Conservation (phyloP, 352 stramenopile species). For the Phytophthora foliorum region DNA sequence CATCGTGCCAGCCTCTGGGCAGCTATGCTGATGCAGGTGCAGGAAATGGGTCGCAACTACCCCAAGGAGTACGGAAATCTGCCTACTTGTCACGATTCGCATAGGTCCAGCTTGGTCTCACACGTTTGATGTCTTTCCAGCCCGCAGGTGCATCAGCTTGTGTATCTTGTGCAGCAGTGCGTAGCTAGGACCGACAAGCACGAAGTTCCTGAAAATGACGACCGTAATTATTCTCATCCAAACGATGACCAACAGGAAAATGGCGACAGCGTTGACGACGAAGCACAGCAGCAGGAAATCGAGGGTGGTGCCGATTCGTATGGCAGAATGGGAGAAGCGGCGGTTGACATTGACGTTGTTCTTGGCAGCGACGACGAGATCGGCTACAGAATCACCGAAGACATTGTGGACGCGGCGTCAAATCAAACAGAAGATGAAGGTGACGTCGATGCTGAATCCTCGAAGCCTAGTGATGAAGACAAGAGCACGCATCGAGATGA, state of each 20-base stretch:
- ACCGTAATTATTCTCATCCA: conserved; percentile 10
- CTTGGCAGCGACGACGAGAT: conserved; percentile 24
- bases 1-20: conserved; percentile 34
- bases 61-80: conserved; percentile 39
- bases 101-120: conserved; percentile 3
- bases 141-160: conserved; percentile 51
- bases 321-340: conserved; percentile 30
- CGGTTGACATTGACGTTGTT: conserved; percentile 21
- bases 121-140: conserved; percentile 25
- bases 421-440: conserved; percentile 66
- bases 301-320: conserved; percentile 28
- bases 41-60: conserved; percentile 41
- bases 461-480: conserved; percentile 8
- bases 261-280: conserved; percentile 6
- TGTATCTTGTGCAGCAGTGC: conserved; percentile 44
- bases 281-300: conserved; percentile 29
- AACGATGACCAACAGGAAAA: conserved; percentile 20
- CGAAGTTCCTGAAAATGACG: conserved; percentile 41
- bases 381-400: conserved; percentile 32
- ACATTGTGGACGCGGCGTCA: conserved; percentile 28
- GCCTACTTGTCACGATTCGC: neutral
- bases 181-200: conserved; percentile 36
- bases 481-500: conserved; percentile 5
- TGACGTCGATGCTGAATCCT: conserved; percentile 1
- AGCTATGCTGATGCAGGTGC: conserved; percentile 37